Base-by-base conservation (phyloP, 306 rosid genomes). In the Begonia loranthoides region DNA sequence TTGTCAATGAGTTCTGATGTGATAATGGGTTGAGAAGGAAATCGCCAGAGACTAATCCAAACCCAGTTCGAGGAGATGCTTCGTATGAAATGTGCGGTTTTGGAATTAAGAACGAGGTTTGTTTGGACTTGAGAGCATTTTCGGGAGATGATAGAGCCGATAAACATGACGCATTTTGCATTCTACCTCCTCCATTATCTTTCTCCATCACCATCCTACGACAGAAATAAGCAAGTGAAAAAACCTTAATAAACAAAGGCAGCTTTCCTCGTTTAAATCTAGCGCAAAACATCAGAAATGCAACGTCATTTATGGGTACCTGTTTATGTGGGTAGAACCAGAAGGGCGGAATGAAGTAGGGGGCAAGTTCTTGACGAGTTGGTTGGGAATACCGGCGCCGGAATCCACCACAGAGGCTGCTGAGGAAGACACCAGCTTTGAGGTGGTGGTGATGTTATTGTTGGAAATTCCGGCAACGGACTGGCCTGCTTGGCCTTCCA, bases 401-500 rank as follows among this genome's bases (percentile, higher is more conserved):
- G 58, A 73, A 55, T 22, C 69, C 74, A 19, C 53, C 62, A 56
- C 62, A 69, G 17, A 60, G 54, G 70, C 59, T 21, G 93, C 40
- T 5, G 78, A 50, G 38, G 87, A 54, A 38, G 66, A 40, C 24
- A 53, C 22, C 41, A 74, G 62, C 52, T 66, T 68, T 41, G 65
- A 61, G 65, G 75, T 70, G 1, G 75, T 53, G 52, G 68, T 50
- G 9, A 46, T 24, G 41, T 56, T n/a, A 57, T 43, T 44, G 60
- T 61, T 14, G 39, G 59, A 50, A 38, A 80, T 61, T 52, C 69
- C 69, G 45, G 87, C 66, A 41, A 63, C 73, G 55, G 86, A 72
- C 28, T 73, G 88, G 83, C 93, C 89, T n/a, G 79, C 58, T 62
- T 78, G 94, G 76, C 85, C 85, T 87, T 87, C 99, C 99, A 90